A percentile compares a stretch with the other conserved stretches of the same genome.
These are phyloP conservation scores for Pleurotus djamor DNA, from an alignment of 768 basidiomycete species.

Conservation along the genomic window DNA sequence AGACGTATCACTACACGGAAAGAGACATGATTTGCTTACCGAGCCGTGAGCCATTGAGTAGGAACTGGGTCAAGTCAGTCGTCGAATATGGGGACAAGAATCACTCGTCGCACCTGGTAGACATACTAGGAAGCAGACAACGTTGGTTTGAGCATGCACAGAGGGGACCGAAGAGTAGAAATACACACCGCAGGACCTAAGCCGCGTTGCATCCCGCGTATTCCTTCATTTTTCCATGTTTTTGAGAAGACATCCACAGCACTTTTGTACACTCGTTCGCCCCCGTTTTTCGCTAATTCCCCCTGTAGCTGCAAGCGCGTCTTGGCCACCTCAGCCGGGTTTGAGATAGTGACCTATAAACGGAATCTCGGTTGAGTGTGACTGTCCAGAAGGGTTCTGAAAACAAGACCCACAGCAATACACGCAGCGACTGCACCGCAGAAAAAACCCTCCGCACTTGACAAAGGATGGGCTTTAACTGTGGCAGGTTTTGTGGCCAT, in stretches of 20 bases:
- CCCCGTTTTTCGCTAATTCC: constrained; percentile 78
- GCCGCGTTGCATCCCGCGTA: constrained; percentile 91
- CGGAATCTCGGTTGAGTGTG: constrained; percentile 2
- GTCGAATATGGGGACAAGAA: constrained; percentile 6
- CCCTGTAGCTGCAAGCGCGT: constrained; percentile 96
- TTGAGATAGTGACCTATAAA: constrained; percentile 72
- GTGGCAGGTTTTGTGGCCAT: constrained; percentile 9
- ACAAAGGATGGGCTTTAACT: constrained; percentile 34
- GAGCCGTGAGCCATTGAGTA: constrained; percentile 89
- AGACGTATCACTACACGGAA: not conserved
- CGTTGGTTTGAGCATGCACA: not conserved
- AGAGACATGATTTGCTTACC: constrained; percentile 38
- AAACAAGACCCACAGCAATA: constrained; percentile 64
- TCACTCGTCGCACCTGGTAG: constrained; percentile 68
- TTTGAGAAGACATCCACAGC: constrained; percentile 84
- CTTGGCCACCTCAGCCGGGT: constrained; percentile 85
- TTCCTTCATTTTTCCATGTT: constrained; percentile 87
- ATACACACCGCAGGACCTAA: constrained; percentile 79
- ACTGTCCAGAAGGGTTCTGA: not conserved
- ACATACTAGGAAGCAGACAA: constrained; percentile 61
- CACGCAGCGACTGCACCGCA: constrained; percentile 92
- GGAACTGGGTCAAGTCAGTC: constrained; percentile 49
- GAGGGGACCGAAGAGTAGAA: not conserved
- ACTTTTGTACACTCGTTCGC: constrained; percentile 80
- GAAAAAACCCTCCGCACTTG: constrained; percentile 78